Conservation (phyloP, 1,284 basidiomycete species). For the Flammula alnicola region DNA sequence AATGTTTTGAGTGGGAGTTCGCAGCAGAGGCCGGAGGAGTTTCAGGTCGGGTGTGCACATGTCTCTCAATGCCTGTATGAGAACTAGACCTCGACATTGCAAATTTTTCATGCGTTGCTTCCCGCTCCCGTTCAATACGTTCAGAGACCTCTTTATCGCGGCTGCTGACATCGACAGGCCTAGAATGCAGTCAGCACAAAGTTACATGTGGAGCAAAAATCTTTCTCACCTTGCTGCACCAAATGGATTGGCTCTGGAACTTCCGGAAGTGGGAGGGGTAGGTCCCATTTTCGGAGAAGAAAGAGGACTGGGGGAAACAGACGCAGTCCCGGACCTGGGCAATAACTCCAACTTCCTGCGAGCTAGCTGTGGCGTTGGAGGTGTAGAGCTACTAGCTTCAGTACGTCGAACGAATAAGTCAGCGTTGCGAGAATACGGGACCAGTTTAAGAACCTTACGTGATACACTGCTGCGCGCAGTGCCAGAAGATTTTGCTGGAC, state of each 20-base stretch:
- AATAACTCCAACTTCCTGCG: slow-evolving; percentile 84
- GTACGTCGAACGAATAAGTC: slow-evolving; percentile 12
- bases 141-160: slow-evolving; percentile 79
- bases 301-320: slow-evolving; percentile 71
- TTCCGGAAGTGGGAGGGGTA: slow-evolving; percentile 46
- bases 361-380: slow-evolving; percentile 76
- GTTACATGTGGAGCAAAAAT: too few relatives aligned
- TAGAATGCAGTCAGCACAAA: slow-evolving; percentile 33
- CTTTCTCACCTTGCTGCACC: slow-evolving; percentile 84
- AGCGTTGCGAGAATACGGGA: slow-evolving; percentile 12
- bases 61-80: slow-evolving; percentile 62
- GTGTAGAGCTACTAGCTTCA: slow-evolving; percentile 73
- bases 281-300: slow-evolving; percentile 74
- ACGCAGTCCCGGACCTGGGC: slow-evolving; percentile 70
- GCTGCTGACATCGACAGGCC: slow-evolving; percentile 84
- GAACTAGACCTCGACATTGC: slow-evolving; percentile 76
- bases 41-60: slow-evolving; percentile 34
- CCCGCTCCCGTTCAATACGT: slow-evolving; percentile 70
- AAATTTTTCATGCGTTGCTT: slow-evolving; percentile 57
- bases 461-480: slow-evolving; percentile 56
- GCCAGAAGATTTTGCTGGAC: slow-evolving; percentile 35
- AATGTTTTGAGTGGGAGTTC: too few relatives aligned
- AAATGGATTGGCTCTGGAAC: slow-evolving; percentile 75
- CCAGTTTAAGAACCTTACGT: slow-evolving; percentile 48
- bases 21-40: slow-evolving; percentile 44